Conservation (phyloP, 208 protist species). For the Trypanosoma boissoni region DNA sequence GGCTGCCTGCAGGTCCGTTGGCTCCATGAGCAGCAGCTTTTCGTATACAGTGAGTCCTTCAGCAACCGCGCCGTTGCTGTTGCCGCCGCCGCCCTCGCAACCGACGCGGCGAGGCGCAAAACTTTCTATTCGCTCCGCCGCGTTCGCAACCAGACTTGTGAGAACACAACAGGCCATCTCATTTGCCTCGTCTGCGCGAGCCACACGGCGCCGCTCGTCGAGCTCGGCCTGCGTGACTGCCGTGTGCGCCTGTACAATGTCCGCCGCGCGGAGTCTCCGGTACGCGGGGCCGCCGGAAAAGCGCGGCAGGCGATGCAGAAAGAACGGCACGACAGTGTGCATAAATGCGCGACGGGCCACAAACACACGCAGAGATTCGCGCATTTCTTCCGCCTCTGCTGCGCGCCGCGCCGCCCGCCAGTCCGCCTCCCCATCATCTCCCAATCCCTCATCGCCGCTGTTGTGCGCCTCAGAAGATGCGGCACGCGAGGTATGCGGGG, state of each 20-base stretch:
- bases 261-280: slow-evolving; percentile 34
- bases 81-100: neutral
- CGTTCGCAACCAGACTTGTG: slow-evolving; percentile 49
- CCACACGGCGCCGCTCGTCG: slow-evolving; percentile 33
- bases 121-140: slow-evolving; percentile 42
- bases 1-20: slow-evolving; percentile 41
- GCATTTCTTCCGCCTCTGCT: slow-evolving; percentile 36
- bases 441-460: neutral
- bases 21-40: slow-evolving; percentile 59
- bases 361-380: slow-evolving; percentile 41
- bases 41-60: slow-evolving; percentile 34
- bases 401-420: slow-evolving; percentile 6
- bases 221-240: slow-evolving; percentile 44
- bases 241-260: slow-evolving; percentile 25
- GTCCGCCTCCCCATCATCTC: slow-evolving; percentile 13
- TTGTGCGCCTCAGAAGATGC: neutral
- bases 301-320: slow-evolving; percentile 59
- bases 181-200: slow-evolving; percentile 39
- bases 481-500: neutral
- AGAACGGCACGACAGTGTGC: slow-evolving; percentile 41
- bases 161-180: slow-evolving; percentile 63
- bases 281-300: slow-evolving; percentile 67
- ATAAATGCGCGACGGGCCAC: slow-evolving; percentile 52
- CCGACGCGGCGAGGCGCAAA: no score
- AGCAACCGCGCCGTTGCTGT: neutral